Evolutionary conservation across 495 filamentous ascomycete genomes (phyloP).

Genomic region (Penicillium simplicissimum): DNA sequence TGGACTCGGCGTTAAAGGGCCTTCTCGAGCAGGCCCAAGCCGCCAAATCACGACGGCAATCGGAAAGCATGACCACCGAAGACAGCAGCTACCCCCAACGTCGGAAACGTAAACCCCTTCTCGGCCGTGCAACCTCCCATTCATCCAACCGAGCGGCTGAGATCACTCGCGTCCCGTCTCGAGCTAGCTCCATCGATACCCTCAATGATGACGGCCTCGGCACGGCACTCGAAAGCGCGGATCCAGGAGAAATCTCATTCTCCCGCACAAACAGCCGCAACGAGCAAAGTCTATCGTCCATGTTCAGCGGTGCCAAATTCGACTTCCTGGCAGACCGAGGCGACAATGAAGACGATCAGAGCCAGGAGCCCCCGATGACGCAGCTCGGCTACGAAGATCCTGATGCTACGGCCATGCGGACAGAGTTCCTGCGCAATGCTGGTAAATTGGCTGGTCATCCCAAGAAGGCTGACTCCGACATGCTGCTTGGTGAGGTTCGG

Average conservation of each 20-base stretch:
- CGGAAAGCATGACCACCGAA: conserved; percentile 20
- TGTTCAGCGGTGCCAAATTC: conserved; percentile 36
- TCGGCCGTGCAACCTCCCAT: conserved; percentile 52
- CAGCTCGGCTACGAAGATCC: conserved; percentile 57
- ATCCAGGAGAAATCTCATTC: conserved; percentile 32
- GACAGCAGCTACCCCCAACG: conserved; percentile 19
- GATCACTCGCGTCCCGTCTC: conserved; percentile 30
- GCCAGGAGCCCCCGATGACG: conserved; percentile 47
- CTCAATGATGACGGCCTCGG: conserved; percentile 57
- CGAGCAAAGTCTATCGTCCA: conserved; percentile 35
- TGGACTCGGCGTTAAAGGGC: conserved; percentile 42
- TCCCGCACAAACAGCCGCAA: conserved; percentile 28
- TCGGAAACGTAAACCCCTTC: conserved; percentile 42
- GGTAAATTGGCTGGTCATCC: conserved; percentile 40
- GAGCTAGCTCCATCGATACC: conserved; percentile 56
- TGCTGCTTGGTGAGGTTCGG: conserved; percentile 32
- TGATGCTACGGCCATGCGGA: conserved; percentile 50
- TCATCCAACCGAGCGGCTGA: conserved; percentile 33
- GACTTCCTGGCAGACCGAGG: conserved; percentile 31
- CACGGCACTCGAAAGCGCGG: conserved; percentile 42
- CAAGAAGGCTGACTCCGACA: conserved; percentile 15
- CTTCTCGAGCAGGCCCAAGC: conserved; percentile 46
- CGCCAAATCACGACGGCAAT: conserved; percentile 33
- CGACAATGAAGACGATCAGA: conserved; percentile 38
- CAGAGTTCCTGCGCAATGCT: conserved; percentile 46